Evolutionary conservation across 257 asterid genomes (phyloP).

Genomic region (Cruciata laevipes): DNA sequence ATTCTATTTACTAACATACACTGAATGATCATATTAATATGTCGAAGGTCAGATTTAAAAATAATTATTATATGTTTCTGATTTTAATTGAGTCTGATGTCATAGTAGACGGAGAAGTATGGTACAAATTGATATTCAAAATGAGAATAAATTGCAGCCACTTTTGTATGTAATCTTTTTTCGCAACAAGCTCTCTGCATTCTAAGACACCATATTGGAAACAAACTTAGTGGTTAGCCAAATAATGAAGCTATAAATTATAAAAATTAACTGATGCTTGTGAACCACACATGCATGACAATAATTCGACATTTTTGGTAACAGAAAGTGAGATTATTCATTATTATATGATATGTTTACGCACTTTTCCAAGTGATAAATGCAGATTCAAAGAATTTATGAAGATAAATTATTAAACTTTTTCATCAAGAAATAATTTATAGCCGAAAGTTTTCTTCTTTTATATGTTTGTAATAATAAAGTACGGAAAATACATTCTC

Average conservation of each 20-base stretch:
- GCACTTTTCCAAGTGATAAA: background rate
- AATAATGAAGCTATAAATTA: background rate
- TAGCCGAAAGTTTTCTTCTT: too few species aligned
- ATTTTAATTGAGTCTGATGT: too few species aligned
- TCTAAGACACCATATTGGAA: background rate
- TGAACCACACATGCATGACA: background rate
- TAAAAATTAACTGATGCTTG: background rate
- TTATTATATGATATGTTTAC: too few species aligned
- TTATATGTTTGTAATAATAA: too few species aligned
- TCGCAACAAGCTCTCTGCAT: conserved; percentile 3
- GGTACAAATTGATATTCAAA: background rate
- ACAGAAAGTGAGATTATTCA: background rate
- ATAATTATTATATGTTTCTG: too few species aligned
- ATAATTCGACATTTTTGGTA: background rate
- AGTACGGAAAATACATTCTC: background rate
- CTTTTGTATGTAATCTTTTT: background rate
- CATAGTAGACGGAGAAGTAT: too few species aligned
- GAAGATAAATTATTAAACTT: too few species aligned
- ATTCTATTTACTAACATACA: too few species aligned
- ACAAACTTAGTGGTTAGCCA: background rate
- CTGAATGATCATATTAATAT: too few species aligned
- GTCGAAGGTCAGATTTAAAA: too few species aligned
- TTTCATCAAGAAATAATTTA: too few species aligned
- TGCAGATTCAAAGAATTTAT: background rate
- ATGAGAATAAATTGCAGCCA: background rate